phyloP scores from a whole-genome alignment of 192 early-diverging fungal species.

The Anaeromyces robustus region DNA sequence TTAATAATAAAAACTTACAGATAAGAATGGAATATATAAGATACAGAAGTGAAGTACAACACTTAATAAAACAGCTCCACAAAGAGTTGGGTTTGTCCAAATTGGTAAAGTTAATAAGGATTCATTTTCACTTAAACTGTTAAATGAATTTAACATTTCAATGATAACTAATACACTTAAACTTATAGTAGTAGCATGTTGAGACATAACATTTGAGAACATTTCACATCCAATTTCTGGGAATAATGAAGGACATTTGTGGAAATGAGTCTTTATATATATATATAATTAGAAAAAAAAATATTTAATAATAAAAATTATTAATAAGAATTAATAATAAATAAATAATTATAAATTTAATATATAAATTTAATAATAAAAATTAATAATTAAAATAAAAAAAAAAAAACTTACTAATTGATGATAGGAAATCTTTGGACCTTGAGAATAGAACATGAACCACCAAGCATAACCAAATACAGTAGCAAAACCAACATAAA shows the following conservation, averaged over 20 bases:
- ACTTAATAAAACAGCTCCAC: conserved; percentile 64
- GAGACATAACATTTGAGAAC: conserved; percentile 62
- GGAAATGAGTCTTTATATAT: conserved; percentile 64
- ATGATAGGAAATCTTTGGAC: conserved; percentile 74
- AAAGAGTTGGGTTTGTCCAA: conserved; percentile 79
- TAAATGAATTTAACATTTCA: conserved; percentile 99
- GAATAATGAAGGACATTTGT: conserved; percentile 72
- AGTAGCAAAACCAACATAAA: conserved; percentile 83
- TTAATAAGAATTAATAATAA: background rate
- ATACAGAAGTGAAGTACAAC: conserved; percentile 93
- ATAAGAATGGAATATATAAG: conserved; percentile 94
- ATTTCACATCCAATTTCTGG: conserved; percentile 86
- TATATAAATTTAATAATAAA: conserved; percentile 3
- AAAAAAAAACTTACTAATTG: conserved; percentile 47
- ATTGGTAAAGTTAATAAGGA: conserved; percentile 79
- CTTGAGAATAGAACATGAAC: conserved; percentile 84
- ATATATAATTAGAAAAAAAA: conserved; percentile 2
- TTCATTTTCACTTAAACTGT: conserved; percentile 85
- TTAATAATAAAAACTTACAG: conserved; percentile 19
- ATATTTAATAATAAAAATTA: too few relatives aligned
- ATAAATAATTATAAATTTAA: background rate
- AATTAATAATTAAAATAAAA: background rate
- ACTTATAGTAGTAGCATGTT: conserved; percentile 86
- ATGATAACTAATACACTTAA: conserved; percentile 90
- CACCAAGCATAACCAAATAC: conserved; percentile 97